Evolutionary conservation across 1,139 yeast species (phyloP).

Genomic region (Yarrowia galli): DNA sequence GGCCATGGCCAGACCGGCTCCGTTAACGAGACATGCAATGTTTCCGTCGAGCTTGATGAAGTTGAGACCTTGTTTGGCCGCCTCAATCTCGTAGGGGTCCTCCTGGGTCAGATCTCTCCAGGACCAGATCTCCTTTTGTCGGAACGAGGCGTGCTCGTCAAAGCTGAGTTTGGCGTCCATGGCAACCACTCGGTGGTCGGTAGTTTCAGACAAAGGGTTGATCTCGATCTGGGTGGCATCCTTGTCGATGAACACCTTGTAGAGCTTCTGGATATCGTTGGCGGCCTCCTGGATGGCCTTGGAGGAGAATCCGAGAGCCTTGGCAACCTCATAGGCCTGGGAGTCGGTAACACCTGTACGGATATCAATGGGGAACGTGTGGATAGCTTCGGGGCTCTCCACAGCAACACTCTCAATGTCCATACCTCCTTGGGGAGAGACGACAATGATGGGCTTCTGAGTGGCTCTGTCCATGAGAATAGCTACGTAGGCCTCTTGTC

Average conservation of each 20-base stretch:
- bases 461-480: conserved; percentile 92
- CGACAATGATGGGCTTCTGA: conserved; percentile 92
- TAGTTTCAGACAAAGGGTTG: conserved; percentile 95
- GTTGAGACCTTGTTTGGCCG: conserved; percentile 87
- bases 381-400: conserved; percentile 88
- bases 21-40: conserved; percentile 98
- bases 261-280: conserved; percentile 81
- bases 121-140: conserved; percentile 91
- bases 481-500: conserved; percentile 94
- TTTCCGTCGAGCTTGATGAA: conserved; percentile 98
- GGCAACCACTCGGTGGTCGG: conserved; percentile 88
- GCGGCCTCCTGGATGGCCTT: conserved; percentile 89
- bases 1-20: conserved; percentile 99
- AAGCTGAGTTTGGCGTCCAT: conserved; percentile 99
- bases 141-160: conserved; percentile 94
- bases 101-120: conserved; percentile 99
- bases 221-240: conserved; percentile 99
- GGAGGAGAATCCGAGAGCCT: conserved; percentile 78
- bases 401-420: conserved; percentile 99
- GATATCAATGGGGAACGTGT: conserved; percentile 82
- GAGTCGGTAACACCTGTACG: conserved; percentile 81
- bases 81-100: conserved; percentile 96
- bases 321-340: conserved; percentile 78
- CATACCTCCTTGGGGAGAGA: conserved; percentile 99
- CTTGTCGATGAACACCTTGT: conserved; percentile 84